phyloP scores from a whole-genome alignment of 2,329 filamentous ascomycete species.

The Ophiosphaerella korrae region DNA sequence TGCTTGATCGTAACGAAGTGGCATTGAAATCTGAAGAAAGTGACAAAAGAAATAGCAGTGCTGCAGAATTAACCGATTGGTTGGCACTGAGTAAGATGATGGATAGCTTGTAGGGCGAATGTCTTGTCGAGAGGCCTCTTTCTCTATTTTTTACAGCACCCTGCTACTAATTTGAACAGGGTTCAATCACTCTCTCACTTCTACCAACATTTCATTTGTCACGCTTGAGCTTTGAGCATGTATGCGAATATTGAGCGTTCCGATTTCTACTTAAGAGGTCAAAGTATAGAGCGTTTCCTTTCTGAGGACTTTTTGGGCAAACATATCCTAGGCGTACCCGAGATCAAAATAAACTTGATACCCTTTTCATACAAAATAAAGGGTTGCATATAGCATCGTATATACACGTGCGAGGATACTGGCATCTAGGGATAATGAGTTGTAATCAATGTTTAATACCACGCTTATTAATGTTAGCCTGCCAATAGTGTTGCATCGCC shows the following conservation, averaged over 20 bases:
- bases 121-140: neutral
- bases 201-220: too few species aligned
- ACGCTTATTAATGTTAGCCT: too few species aligned
- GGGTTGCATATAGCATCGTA: neutral
- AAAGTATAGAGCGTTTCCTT: neutral
- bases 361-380: neutral
- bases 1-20: conserved; percentile 11
- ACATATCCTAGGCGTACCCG: neutral
- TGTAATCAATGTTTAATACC: too few species aligned
- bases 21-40: conserved; percentile 6
- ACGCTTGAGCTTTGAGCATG: neutral
- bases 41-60: conserved; percentile 1
- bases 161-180: neutral
- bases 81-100: conserved; percentile 19
- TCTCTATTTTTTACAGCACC: neutral
- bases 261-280: neutral
- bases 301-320: neutral
- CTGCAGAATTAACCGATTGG: conserved; percentile 15
- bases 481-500: too few species aligned
- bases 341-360: neutral
- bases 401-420: too few species aligned
- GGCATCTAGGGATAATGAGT: too few species aligned
- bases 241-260: neutral
- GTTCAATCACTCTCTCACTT: too few species aligned
- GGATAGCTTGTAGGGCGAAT: conserved; percentile 9